Base-by-base conservation (phyloP, 345 rosid species). In the Eucalyptus cladocalyx region DNA sequence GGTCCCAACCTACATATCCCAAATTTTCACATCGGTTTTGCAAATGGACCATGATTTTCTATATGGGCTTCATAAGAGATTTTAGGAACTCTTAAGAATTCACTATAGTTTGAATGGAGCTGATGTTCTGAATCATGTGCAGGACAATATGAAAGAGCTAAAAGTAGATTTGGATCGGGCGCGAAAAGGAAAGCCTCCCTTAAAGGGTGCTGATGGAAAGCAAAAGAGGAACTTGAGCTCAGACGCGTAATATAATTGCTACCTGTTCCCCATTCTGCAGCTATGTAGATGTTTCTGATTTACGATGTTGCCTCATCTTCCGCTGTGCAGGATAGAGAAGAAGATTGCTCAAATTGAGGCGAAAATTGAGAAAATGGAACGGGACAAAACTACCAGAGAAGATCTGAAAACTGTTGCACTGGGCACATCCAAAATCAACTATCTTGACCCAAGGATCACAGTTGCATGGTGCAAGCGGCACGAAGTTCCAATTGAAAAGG, bases 381-480 rank as follows among this genome's bases (percentile, higher is more conserved):
- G 95, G 54, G 95, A 93, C 86, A 97, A 94, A 95, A 88, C 89
- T 87, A 93, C 96, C 53, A 98, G 96, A 88, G 99, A 98, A 88
- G 99, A 98, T 89, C 91, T 98, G 81, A 98, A 98, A 94, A 96
- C 98, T 1, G 99, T 98, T 88, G 98, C 99, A 42, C 91, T 98
- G 80, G 99, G 99, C 90, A 98, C 99, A 4, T 98, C 99, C 86
- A 98, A 97, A 90, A 96, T 98, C 89, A 98, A 98, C 89, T 98
- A 98, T 90, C 95, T 97, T 47, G 99, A 98, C 92, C 99, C 99
- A 80, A 94, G 99, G 94, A 98, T 98, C 86, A 97, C 99, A 3
- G 99, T 98, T 16, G 99, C 99, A 8, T 98, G 99, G 99, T 98
- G 99, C 95, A 98, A 98, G 92, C 95, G 99, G 37, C 97, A 95